phyloP scores from a whole-genome alignment of 2,329 filamentous ascomycete species.

The Fusarium bactridioides region DNA sequence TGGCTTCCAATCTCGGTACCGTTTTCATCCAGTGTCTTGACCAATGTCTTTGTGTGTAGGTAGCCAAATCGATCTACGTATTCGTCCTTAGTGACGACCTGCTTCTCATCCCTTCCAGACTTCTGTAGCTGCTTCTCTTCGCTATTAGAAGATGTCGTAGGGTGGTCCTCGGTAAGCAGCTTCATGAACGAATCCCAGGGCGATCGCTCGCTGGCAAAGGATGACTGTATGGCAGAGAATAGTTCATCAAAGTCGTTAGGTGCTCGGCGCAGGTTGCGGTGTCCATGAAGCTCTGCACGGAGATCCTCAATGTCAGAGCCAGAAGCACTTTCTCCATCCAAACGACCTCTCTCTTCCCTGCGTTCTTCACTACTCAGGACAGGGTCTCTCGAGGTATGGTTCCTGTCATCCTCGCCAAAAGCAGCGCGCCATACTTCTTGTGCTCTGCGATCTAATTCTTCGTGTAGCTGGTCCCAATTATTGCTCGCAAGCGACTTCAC shows the following conservation, averaged over 20 bases:
- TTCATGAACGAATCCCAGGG: slow-evolving; percentile 54
- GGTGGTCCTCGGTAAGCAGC: slow-evolving; percentile 40
- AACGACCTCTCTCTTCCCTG: slow-evolving; percentile 8
- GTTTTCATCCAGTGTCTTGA: slow-evolving; percentile 51
- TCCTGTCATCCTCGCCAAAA: slow-evolving; percentile 17
- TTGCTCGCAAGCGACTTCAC: slow-evolving; percentile 21
- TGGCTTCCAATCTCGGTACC: slow-evolving; percentile 52
- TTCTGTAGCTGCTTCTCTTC: slow-evolving; percentile 6
- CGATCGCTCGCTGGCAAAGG: slow-evolving; percentile 48
- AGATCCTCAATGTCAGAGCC: background rate
- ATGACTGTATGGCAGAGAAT: slow-evolving; percentile 50
- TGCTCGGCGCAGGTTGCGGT: slow-evolving; percentile 5
- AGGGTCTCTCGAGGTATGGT: slow-evolving; percentile 9
- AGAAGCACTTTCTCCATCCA: slow-evolving; percentile 3
- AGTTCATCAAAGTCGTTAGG: slow-evolving; percentile 53
- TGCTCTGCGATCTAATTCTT: slow-evolving; percentile 43
- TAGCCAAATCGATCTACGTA: slow-evolving; percentile 55
- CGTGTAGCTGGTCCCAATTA: slow-evolving; percentile 44
- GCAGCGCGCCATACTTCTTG: slow-evolving; percentile 41
- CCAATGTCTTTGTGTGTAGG: slow-evolving; percentile 51
- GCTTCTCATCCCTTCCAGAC: slow-evolving; percentile 35
- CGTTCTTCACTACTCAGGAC: background rate
- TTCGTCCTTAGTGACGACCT: slow-evolving; percentile 51
- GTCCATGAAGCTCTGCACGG: slow-evolving; percentile 11
- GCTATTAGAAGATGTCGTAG: slow-evolving; percentile 3